Evolutionary conservation across 257 asterid genomes (phyloP), one percentile per base, ranked within the genome.

Genomic region (Linderniella brevidens): DNA sequence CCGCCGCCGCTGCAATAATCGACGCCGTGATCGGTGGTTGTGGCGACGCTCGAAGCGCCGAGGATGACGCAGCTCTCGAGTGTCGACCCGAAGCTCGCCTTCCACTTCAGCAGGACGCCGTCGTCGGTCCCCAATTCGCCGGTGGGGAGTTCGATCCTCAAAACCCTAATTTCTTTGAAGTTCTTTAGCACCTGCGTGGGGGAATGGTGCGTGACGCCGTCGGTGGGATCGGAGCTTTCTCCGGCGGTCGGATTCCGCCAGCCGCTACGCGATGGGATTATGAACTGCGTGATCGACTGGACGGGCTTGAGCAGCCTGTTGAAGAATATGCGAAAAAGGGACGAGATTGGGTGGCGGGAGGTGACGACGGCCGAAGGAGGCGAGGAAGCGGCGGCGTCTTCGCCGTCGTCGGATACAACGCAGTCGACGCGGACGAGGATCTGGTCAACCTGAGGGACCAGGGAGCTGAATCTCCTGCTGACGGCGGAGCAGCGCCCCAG

Each of bases 371-470:
- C 51, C 14, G 70, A 17, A 32, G 60, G 35, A 11, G 49, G 17
- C 5, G 59, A 17, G 41, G 73, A 42, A 29, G 70, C 45, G 1
- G 80, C 54, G 1, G 59, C 54, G 16, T 69, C 25, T 38, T 83
- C 60, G 8, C 78, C 86, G 20, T 87, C 97, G 50, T 83, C 95
- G 53, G 92, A 87, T 62, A 83, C 80, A 6, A 87, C 97, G 62
- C 97, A 87, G 50, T 87, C 97, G 46, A 87, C 97, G 13, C 92
- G 92, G 44, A 87, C 97, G 7, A 83, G 63, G 42, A 84, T 81
- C 80, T 72, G 68, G 51, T 87, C 93, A 32, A 87, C 97, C 41
- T 76, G 88, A 13, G 95, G 78, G 10, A 83, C 86, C 35, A 87
- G 76, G 9, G 80, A 66, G 58, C 80, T 81, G 45, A 87, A 83